Evolutionary conservation across 2,329 filamentous ascomycete genomes (phyloP), one percentile per base, ranked within the genome.

Genomic region (Dothidotthia symphoricarpi): DNA sequence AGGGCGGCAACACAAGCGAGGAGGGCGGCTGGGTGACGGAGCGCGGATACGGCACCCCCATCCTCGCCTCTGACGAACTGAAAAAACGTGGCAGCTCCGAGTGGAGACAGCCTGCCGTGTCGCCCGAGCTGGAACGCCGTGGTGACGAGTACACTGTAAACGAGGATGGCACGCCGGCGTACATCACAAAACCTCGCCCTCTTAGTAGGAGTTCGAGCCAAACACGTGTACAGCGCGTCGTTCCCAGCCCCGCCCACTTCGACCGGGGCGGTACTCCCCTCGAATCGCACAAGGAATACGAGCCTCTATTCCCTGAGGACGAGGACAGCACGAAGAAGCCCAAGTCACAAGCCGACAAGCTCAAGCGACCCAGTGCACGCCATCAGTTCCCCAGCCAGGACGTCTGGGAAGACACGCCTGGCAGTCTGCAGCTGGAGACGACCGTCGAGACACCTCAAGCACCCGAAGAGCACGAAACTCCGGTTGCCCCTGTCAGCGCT

Each of bases 391-490:
- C 93, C 1, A 96, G 90, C 66, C 86, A 90, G 64, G 93, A 98
- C 63, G 81, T 97, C 27, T 98, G 93, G 93, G 93, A 98, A 70
- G 94, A 98, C 64, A 85, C 88, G 0, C 93, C 94, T 3, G 85
- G 83, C 59, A 95, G 89, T 67, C 75, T 88, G 35, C 82, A 93
- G 57, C 81, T 80, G 32, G 72, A 77, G 24, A 83, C 90, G 3
- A 89, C 87, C 43, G 91, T 97, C 6, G 87, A 85, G 3, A 93
- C 88, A 0, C 89, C 89, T 1, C 86, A 89, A 55, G 59, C 77
- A 22, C 71, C 75, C 0, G 75, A 74, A 42, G 74, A 77, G 42
- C 58, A 70, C 15, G 43, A 53, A 30, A 53, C 55, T 12, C 45
- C 63, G 70, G 59, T 59, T 71, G 45, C 36, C 26, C 50, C 70